phyloP scores from a whole-genome alignment of 305 asterid genomes.

The Rubia tinctorum region DNA sequence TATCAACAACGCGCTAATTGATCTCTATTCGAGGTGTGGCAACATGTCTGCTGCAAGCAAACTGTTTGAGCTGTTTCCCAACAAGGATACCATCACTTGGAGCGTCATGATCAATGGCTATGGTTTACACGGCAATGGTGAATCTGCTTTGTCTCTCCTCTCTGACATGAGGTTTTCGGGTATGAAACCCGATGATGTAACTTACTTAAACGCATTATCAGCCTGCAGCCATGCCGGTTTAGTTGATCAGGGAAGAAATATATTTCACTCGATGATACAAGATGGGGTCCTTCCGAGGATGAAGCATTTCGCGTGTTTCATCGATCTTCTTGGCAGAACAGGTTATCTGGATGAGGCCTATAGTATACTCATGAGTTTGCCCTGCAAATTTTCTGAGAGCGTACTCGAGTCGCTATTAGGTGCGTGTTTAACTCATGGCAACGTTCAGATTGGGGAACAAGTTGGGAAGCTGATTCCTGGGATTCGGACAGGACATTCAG shows the following conservation, averaged over 20 bases:
- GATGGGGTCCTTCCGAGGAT: slow-evolving; percentile 36
- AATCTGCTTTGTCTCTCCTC: slow-evolving; percentile 40
- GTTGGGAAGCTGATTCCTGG: slow-evolving; percentile 16
- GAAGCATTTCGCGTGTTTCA: slow-evolving; percentile 57
- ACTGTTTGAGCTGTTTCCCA: slow-evolving; percentile 38
- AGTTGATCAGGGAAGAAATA: slow-evolving; percentile 43
- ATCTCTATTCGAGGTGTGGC: slow-evolving; percentile 54
- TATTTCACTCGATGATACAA: slow-evolving; percentile 36
- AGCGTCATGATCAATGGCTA: slow-evolving; percentile 49
- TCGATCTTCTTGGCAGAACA: slow-evolving; percentile 57
- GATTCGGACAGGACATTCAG: slow-evolving; percentile 7
- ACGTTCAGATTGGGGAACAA: slow-evolving; percentile 23
- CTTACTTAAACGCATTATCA: slow-evolving; percentile 43
- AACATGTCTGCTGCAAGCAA: slow-evolving; percentile 32
- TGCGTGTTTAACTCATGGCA: slow-evolving; percentile 24
- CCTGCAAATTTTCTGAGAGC: slow-evolving; percentile 15
- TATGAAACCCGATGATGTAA: slow-evolving; percentile 41
- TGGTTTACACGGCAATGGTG: slow-evolving; percentile 55
- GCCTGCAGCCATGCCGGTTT: slow-evolving; percentile 62
- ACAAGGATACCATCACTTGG: slow-evolving; percentile 51
- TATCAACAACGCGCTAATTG: slow-evolving; percentile 45
- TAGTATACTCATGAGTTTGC: slow-evolving; percentile 21
- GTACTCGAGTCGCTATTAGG: slow-evolving; percentile 21
- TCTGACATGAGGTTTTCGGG: slow-evolving; percentile 44
- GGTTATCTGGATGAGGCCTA: slow-evolving; percentile 56